Evolutionary conservation across 371 early-diverging fungal species (phyloP).

Genomic region (Apophysomyces trapeziformis): DNA sequence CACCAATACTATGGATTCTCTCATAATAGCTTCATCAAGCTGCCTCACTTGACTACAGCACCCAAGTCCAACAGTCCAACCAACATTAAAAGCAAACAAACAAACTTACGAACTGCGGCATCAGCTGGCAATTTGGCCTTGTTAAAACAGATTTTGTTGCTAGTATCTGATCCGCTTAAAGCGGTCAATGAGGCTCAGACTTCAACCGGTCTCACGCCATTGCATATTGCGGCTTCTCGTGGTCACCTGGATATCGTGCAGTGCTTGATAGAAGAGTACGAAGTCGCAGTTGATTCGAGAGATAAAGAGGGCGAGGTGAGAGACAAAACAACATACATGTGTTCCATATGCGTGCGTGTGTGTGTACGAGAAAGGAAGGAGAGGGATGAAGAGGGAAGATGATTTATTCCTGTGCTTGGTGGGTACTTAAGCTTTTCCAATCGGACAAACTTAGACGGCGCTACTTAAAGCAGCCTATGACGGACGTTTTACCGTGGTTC

Average conservation of each 20-base stretch:
- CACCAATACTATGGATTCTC: conserved; percentile 65
- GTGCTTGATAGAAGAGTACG: conserved; percentile 65
- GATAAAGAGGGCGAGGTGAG: conserved; percentile 79
- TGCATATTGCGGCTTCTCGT: conserved; percentile 75
- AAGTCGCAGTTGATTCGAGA: conserved; percentile 67
- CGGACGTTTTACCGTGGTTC: conserved; percentile 69
- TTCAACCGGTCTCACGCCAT: conserved; percentile 67
- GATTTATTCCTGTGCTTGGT: not conserved
- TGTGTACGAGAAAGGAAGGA: not conserved
- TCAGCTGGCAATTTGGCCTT: conserved; percentile 43
- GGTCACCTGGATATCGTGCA: conserved; percentile 72
- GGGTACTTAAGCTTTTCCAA: not conserved
- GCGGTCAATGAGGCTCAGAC: conserved; percentile 54
- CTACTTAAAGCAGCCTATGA: conserved; percentile 78
- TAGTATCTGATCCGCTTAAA: conserved; percentile 41
- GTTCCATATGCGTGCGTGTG: too few relatives aligned
- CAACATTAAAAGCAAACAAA: conserved; percentile 14
- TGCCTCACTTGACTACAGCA: conserved; percentile 34
- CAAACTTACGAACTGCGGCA: conserved; percentile 40
- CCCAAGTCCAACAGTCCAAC: conserved; percentile 22
- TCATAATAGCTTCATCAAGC: conserved; percentile 54
- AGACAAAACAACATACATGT: not conserved
- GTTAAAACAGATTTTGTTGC: conserved; percentile 34
- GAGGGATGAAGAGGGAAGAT: not conserved
- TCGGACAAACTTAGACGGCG: conserved; percentile 63